A percentile compares a stretch with the other conserved stretches of the same genome.
These are phyloP conservation scores for Ophiostoma triangulosporum DNA, from an alignment of 2,329 filamentous ascomycete genomes.

Conservation along the genomic window DNA sequence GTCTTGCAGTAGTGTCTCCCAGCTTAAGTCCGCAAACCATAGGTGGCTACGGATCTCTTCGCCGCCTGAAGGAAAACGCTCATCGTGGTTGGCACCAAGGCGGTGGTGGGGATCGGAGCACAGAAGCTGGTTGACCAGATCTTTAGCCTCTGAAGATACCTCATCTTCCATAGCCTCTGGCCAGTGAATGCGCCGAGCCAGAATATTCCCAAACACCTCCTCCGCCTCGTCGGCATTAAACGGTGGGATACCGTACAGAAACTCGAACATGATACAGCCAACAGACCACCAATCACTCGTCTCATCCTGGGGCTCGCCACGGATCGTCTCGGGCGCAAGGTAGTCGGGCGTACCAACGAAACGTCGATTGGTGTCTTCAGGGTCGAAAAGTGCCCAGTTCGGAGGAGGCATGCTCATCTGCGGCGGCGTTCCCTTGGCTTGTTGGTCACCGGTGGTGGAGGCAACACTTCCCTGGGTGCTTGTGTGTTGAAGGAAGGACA, in stretches of 20 bases:
- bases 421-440: slow-evolving; percentile 44
- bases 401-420: slow-evolving; percentile 64
- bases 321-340: slow-evolving; percentile 90
- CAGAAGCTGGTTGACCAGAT: slow-evolving; percentile 85
- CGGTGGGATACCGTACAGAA: slow-evolving; percentile 81
- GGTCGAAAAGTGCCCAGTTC: slow-evolving; percentile 87
- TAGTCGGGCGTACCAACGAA: slow-evolving; percentile 98
- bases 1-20: slow-evolving; percentile 84
- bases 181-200: slow-evolving; percentile 83
- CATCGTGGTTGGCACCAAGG: slow-evolving; percentile 72
- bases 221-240: slow-evolving; percentile 87
- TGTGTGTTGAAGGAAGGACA: slow-evolving; percentile 49
- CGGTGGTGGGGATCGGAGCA: slow-evolving; percentile 71
- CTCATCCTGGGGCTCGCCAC: slow-evolving; percentile 88
- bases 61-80: slow-evolving; percentile 71
- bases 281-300: slow-evolving; percentile 99
- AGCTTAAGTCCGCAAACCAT: slow-evolving; percentile 81
- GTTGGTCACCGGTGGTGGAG: slow-evolving; percentile 4
- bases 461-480: slow-evolving; percentile 25
- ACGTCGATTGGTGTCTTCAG: slow-evolving; percentile 78
- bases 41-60: slow-evolving; percentile 80
- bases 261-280: slow-evolving; percentile 97
- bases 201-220: slow-evolving; percentile 91
- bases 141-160: slow-evolving; percentile 77
- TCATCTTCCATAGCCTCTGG: slow-evolving; percentile 69